Evolutionary conservation across 1,284 basidiomycete species (phyloP), one percentile per base, ranked within the genome.

Genomic region (Malassezia slooffiae): DNA sequence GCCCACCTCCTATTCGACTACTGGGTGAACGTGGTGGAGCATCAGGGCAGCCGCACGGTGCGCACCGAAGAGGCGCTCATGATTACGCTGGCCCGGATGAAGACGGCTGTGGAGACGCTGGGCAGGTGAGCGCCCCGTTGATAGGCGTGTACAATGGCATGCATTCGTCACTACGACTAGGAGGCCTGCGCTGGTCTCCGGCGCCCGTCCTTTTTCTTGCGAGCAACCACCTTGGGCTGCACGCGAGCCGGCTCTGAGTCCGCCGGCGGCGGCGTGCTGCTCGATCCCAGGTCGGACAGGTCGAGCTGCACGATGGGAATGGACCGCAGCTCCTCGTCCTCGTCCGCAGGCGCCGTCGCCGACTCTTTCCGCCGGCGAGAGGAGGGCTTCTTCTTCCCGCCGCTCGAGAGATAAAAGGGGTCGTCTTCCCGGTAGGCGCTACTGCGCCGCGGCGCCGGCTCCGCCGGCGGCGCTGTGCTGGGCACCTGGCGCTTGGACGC

Each of bases 301-400:
- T 55, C 49, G 9, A 65, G 44, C n/a, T 55, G 44, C 17, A 67
- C 61, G 29, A 67, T 62, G 5, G 63, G 63, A 5, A 67, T 57
- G 11, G 35, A 28, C 31, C 59, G 50, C n/a, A 67, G 41, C 22
- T 64, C 61, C 12, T 52, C 52, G 4, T 44, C 47, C 13, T 34
- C 32, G 4, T 10, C 33, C 2, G 32, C 23, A 6, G 19, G 29
- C 13, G 10, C 16, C 4, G 16, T 23, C 9, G 4, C 20, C 0
- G 8, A 10, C 1, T 23, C 31, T 20, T 39, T 34, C 10, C 19
- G 11, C 17, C 30, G n/a, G n/a, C n/a, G n/a, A n/a, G 22, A 19
- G 43, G n/a, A 6, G 23, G 15, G 13, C 34, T 27, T 35, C 26
- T 39, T 3, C 29, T 43, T 27, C 45, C 39, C 10, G 34, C 13